These are phyloP conservation scores for Dipodascopsis tothii DNA, from an alignment of 805 yeast genomes.

Conservation along the genomic window DNA sequence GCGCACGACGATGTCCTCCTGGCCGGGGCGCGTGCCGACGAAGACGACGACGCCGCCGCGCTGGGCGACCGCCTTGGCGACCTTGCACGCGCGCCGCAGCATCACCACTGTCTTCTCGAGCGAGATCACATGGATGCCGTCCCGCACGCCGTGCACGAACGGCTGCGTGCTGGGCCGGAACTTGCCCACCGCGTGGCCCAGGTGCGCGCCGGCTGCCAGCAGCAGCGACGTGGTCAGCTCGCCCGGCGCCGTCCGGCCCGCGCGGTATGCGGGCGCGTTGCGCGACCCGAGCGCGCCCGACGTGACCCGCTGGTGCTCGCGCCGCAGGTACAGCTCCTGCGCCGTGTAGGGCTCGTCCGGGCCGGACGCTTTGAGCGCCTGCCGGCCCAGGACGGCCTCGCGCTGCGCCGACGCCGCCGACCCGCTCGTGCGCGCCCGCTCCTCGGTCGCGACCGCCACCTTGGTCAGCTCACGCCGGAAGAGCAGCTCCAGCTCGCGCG, in stretches of 20 bases:
- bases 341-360: slow-evolving; percentile 59
- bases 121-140: slow-evolving; percentile 87
- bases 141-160: slow-evolving; percentile 77
- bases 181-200: slow-evolving; percentile 66
- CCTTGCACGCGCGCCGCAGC: slow-evolving; percentile 73
- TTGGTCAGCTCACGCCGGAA: slow-evolving; percentile 4
- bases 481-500: slow-evolving; percentile 11
- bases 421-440: not conserved
- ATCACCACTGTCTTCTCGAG: slow-evolving; percentile 71
- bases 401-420: slow-evolving; percentile 18
- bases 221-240: slow-evolving; percentile 62
- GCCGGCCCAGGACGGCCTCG: slow-evolving; percentile 43
- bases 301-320: slow-evolving; percentile 50
- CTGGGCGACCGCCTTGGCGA: slow-evolving; percentile 73
- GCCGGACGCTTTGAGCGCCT: slow-evolving; percentile 49
- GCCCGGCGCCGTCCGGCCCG: slow-evolving; percentile 46
- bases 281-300: slow-evolving; percentile 59
- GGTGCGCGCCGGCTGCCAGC: slow-evolving; percentile 87
- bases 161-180: slow-evolving; percentile 73
- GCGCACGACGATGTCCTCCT: slow-evolving; percentile 60
- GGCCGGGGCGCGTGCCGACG: slow-evolving; percentile 78
- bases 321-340: slow-evolving; percentile 72
- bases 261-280: slow-evolving; percentile 56
- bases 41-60: slow-evolving; percentile 79
- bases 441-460: slow-evolving; percentile 18